phyloP scores from a whole-genome alignment of 208 protist genomes.

The Trypanosoma conorhini region DNA sequence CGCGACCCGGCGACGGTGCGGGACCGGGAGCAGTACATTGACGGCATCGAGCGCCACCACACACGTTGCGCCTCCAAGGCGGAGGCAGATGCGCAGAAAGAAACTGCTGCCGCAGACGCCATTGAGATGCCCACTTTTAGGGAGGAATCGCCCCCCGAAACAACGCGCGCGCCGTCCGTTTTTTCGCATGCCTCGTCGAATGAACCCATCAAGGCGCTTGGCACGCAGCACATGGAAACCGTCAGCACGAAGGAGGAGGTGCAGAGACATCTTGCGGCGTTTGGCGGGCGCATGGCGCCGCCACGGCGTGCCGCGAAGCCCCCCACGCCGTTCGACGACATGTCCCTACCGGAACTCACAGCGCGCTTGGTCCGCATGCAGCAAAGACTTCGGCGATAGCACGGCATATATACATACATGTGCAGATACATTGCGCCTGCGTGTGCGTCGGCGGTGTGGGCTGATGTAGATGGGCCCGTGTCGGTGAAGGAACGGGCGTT shows the following conservation, averaged over 20 bases:
- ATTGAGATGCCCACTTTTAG: not conserved
- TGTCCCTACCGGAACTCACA: conserved; percentile 60
- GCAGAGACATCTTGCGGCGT: conserved; percentile 40
- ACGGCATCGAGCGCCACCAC: conserved; percentile 19
- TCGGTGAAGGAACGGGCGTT: not conserved
- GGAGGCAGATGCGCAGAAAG: not conserved
- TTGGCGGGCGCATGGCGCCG: conserved; percentile 44
- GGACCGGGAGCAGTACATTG: conserved; percentile 1
- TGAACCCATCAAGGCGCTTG: conserved; percentile 62
- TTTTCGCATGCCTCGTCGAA: conserved; percentile 83
- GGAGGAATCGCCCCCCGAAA: conserved; percentile 10
- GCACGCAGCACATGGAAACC: conserved; percentile 57
- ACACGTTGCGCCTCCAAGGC: not conserved
- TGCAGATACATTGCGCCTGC: too few species aligned
- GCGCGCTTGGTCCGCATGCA: conserved; percentile 57
- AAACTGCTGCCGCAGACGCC: not conserved
- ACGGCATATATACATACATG: conserved; percentile 1
- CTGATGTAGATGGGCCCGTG: not conserved
- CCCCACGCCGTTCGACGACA: conserved; percentile 21
- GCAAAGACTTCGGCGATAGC: conserved; percentile 3
- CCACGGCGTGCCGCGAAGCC: conserved; percentile 11
- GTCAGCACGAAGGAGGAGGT: conserved; percentile 57
- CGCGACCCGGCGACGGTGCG: not conserved
- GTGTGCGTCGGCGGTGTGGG: not conserved
- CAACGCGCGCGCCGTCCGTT: conserved; percentile 45